Base-by-base conservation (phyloP, 805 yeast species). In the Wickerhamiella brachini region DNA sequence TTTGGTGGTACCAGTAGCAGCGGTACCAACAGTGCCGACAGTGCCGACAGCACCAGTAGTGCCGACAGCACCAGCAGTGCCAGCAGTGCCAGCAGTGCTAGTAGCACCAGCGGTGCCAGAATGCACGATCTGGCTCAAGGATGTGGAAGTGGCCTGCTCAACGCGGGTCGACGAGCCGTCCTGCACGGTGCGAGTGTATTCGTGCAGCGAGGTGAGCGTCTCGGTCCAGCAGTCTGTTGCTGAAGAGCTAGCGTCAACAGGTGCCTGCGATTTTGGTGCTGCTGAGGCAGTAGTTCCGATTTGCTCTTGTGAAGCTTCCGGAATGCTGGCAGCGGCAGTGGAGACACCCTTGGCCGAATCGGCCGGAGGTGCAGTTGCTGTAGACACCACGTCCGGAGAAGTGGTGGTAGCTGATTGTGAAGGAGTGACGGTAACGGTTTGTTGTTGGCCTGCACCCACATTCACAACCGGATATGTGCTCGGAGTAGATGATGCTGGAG, bases 401-500 rank as follows among this genome's bases (percentile, higher is more conserved):
- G 41, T n/a, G 41, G 20, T 37, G 15, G 41, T 15, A 13, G 42
- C 4, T 6, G 49, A 6, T 6, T 24, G 29, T 2, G 46, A 13
- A 15, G 42, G 23, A 34, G 37, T 47, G 18, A 47, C 37, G 6
- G 53, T 39, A 15, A 38, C 42, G 2, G 47, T 6, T 5, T 23
- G 4, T 9, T 37, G 31, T 20, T 23, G 44, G 13, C 50, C 49
- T 10, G 51, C 62, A n/a, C 57, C 63, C 20, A 60, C 60, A 42
- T 60, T 57, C 7, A 60, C 63, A 9, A 60, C 61, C 3, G 63
- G 60, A 50, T 60, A 60, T 48, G 51, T 45, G 9, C 51, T 44
- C 18, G 46, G n/a, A 12, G 53, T 9, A 7, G 46, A 2, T 4
- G 43, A 20, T 8, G 48, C 17, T 5, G 49, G 18, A 5, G 49